Evolutionary conservation across 1,284 basidiomycete genomes (phyloP).

Genomic region (Fomitiporia mediterranea): DNA sequence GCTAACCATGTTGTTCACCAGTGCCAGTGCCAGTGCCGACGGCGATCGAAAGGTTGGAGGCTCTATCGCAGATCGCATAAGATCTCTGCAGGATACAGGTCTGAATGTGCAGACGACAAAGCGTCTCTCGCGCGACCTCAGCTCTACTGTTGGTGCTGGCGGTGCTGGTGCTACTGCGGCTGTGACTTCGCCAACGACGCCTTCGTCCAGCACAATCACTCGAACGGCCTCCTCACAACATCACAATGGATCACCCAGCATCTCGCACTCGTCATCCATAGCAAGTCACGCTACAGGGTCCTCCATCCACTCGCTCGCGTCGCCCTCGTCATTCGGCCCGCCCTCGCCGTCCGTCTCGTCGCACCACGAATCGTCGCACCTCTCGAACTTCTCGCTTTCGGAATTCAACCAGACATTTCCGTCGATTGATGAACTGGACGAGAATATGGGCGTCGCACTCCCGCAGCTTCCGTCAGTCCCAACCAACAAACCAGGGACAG

Average conservation of each 20-base stretch:
- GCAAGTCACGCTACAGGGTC: slow-evolving; percentile 31
- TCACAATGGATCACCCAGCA: slow-evolving; percentile 16
- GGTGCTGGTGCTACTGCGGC: slow-evolving; percentile 26
- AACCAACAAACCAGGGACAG: slow-evolving; percentile 33
- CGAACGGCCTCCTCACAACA: slow-evolving; percentile 2
- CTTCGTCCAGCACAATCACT: slow-evolving; percentile 5
- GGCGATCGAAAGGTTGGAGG: slow-evolving; percentile 38
- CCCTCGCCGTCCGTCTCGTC: slow-evolving; percentile 63
- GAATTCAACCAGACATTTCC: slow-evolving; percentile 64
- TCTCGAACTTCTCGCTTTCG: slow-evolving; percentile 36
- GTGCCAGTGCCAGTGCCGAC: slow-evolving; percentile 7
- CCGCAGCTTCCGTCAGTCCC: slow-evolving; percentile 47
- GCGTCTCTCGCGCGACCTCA: slow-evolving; percentile 46
- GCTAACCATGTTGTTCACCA: not conserved
- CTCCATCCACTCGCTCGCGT: slow-evolving; percentile 54
- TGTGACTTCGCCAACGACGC: slow-evolving; percentile 21
- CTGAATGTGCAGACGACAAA: slow-evolving; percentile 49
- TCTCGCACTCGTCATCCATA: slow-evolving; percentile 21
- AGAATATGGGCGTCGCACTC: slow-evolving; percentile 26
- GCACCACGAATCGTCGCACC: slow-evolving; percentile 35
- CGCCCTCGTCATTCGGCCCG: slow-evolving; percentile 62
- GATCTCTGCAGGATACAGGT: slow-evolving; percentile 63
- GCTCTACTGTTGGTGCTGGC: no score
- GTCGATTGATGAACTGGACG: slow-evolving; percentile 70
- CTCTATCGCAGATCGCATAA: slow-evolving; percentile 68